Percentiles rank a stretch among this genome's conserved stretches.
Conservation (phyloP, 2,329 filamentous ascomycete genomes). For the Botryotinia narcissicola region DNA sequence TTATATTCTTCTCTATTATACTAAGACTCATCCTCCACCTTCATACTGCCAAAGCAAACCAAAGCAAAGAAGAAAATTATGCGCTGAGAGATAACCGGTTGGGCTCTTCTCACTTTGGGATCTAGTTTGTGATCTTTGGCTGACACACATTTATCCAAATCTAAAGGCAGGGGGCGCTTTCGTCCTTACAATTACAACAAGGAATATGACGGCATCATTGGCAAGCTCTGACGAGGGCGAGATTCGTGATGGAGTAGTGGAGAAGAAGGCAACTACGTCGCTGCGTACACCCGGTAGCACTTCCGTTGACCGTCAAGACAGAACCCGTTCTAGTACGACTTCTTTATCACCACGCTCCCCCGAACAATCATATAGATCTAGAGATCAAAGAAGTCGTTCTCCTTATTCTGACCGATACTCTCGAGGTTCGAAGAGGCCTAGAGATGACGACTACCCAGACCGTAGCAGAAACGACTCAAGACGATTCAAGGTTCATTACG, state of each 20-base stretch:
- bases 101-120: slow-evolving; percentile 42
- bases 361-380: slow-evolving; percentile 45
- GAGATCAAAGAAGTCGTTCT: slow-evolving; percentile 53
- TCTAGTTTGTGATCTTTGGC: slow-evolving; percentile 38
- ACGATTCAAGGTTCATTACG: slow-evolving; percentile 61
- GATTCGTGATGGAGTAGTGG: slow-evolving; percentile 71
- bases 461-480: slow-evolving; percentile 53
- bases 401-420: slow-evolving; percentile 44
- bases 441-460: slow-evolving; percentile 58
- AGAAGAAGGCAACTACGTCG: slow-evolving; percentile 95
- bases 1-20: neutral
- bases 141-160: slow-evolving; percentile 38
- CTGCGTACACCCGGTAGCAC: slow-evolving; percentile 70
- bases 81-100: slow-evolving; percentile 39
- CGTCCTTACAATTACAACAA: slow-evolving; percentile 32
- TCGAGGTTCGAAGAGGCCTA: slow-evolving; percentile 64
- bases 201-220: slow-evolving; percentile 47
- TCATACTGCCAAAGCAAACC: neutral
- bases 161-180: slow-evolving; percentile 37
- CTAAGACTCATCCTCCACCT: neutral
- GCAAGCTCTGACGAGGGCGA: slow-evolving; percentile 83
- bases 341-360: slow-evolving; percentile 37
- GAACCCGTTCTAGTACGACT: slow-evolving; percentile 54
- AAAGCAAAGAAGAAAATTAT: slow-evolving; percentile 25
- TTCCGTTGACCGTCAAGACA: slow-evolving; percentile 91